Evolutionary conservation across 139 green algal genomes (phyloP), one percentile per base, ranked within the genome.

Genomic region (Dunaliella primolecta): DNA sequence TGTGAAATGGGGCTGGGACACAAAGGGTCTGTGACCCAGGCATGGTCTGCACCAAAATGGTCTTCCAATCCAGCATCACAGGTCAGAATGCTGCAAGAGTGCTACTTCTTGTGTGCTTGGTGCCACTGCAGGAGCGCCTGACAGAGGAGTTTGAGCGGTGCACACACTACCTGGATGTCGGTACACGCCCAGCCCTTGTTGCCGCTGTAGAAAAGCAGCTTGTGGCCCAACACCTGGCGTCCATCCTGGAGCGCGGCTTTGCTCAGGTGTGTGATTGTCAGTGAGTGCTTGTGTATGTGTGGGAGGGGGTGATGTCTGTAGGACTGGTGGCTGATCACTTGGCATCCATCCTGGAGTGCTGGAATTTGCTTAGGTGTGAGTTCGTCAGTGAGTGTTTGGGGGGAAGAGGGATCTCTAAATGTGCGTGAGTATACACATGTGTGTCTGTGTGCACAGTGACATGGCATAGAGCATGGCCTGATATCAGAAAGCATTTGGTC

Each of bases 91-190:
- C n/a, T n/a, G n/a, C n/a, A n/a, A n/a, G n/a, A n/a, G n/a, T n/a
- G n/a, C n/a, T n/a, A n/a, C n/a, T n/a, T n/a, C n/a, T n/a, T n/a
- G n/a, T n/a, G n/a, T n/a, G n/a, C n/a, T n/a, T n/a, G n/a, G n/a
- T n/a, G n/a, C n/a, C n/a, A n/a, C n/a, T n/a, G 2, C 91, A 97
- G 93, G 86, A 79, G n/a, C 93, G 97, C 27, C 87, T 99, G 55
- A 46, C 75, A 1, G 95, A 98, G 89, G 97, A 99, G 92, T 91
- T 91, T 37, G 95, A 97, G 36, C 89, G 96, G 55, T 97, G 94
- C 83, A 84, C 90, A 38, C 84, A 94, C 29, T 98, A 96, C 86
- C 91, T 99, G 86, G 97, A 98, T 36, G 64, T 91, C 21, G 57
- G 36, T 35, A 98, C 94, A 24, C 89, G 94, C 29, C 91, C 91